Evolutionary conservation across 1,139 yeast species (phyloP), one percentile per base, ranked within the genome.

Genomic region (Zygoascus meyerae): DNA sequence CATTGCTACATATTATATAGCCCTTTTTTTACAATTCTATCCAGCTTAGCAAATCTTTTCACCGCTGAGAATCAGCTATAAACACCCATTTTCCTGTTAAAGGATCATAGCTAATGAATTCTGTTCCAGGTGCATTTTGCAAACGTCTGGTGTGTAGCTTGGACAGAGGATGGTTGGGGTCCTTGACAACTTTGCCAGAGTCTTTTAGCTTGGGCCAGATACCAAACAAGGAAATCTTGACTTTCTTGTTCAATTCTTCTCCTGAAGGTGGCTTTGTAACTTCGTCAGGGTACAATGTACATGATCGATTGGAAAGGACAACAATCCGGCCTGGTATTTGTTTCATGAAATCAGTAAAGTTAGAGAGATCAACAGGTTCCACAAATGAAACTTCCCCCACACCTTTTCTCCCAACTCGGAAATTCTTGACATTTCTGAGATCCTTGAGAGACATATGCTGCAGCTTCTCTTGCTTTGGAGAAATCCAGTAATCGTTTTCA

Each of bases 51-150:
- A 38, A n/a, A 38, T 21, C 26, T 4, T 21, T 11, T 16, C 9
- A 11, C 26, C 16, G 28, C n/a, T 15, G 21, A 14, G 44, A 34
- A 17, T 17, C 75, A 14, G 78, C 76, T 21, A 72, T 71, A 63
- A 90, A 90, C 0, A 78, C 74, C 95, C 95, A 90, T 34, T 82
- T 75, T 33, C 98, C 98, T 2, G 84, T 74, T 17, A 72, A 74
- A 0, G 92, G 79, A 53, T 87, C 94, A 70, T 87, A 94, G 46
- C 81, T 75, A 32, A 78, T 75, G 66, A 89, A 92, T 52, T 75
- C 74, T 51, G 85, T 74, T 34, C 72, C 81, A 14, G 77, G 75
- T 51, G 80, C 69, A 31, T 67, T 67, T 67, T 85, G 81, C 58
- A 92, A 73, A 51, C 81, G 78, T 48, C 77, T 75, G 41, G 86